A percentile compares a stretch with the other conserved stretches of the same genome.
phyloP scores from a whole-genome alignment of 257 asterid genomes.

The Hygrophila difformis region DNA sequence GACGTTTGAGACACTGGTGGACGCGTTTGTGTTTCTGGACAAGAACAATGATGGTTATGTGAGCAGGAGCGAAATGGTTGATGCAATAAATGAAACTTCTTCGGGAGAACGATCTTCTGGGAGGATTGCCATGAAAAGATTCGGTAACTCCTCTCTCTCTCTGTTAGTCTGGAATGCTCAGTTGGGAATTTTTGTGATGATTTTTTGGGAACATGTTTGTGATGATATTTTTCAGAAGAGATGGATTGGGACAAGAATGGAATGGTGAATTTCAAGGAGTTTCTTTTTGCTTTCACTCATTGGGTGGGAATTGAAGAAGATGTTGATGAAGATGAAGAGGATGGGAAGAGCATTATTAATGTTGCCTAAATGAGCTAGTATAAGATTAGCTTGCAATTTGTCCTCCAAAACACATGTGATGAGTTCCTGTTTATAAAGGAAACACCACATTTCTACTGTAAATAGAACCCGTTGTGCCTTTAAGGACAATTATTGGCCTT shows the following conservation, averaged over 20 bases:
- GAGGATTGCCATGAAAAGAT: conserved; percentile 83
- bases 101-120: conserved; percentile 81
- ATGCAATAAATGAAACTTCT: conserved; percentile 67
- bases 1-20: conserved; percentile 75
- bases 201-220: background rate
- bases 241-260: conserved; percentile 98
- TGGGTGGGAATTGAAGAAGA: conserved; percentile 75
- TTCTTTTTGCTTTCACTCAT: conserved; percentile 75
- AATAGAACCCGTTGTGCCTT: too few relatives aligned
- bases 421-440: too few relatives aligned
- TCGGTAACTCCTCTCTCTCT: conserved; percentile 42
- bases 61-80: conserved; percentile 74
- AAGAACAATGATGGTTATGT: conserved; percentile 85
- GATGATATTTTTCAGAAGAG: conserved; percentile 52
- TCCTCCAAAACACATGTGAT: too few relatives aligned
- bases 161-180: background rate
- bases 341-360: conserved; percentile 1
- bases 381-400: conserved; percentile 18
- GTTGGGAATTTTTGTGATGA: background rate
- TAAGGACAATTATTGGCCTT: too few relatives aligned
- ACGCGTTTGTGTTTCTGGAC: conserved; percentile 80
- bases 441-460: too few relatives aligned
- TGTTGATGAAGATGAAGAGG: conserved; percentile 43
- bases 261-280: conserved; percentile 81
- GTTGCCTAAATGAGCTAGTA: background rate